phyloP scores from a whole-genome alignment of 306 rosid genomes.

The Malus orientalis region DNA sequence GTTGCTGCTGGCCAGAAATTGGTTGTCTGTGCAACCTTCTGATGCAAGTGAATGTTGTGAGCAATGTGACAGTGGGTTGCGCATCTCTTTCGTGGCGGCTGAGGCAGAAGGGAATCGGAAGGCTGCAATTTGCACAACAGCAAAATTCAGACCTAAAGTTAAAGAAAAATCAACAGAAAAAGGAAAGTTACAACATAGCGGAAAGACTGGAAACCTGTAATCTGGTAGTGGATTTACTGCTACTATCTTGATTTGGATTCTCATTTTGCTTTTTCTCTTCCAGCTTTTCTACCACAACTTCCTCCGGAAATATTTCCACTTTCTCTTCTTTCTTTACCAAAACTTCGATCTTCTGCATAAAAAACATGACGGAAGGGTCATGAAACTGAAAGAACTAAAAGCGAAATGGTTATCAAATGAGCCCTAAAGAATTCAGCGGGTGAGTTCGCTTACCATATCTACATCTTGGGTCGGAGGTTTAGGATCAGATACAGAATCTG shows the following conservation, averaged over 20 bases:
- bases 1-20: conserved; percentile 21
- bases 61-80: conserved; percentile 65
- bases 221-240: conserved; percentile 1
- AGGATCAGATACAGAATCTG: conserved; percentile 22
- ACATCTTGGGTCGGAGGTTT: conserved; percentile 14
- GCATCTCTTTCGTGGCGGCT: conserved; percentile 43
- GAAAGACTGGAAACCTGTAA: conserved; percentile 30
- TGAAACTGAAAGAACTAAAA: neutral
- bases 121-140: conserved; percentile 35
- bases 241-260: conserved; percentile 23
- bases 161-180: neutral
- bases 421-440: neutral
- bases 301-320: conserved; percentile 21
- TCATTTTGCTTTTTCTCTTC: conserved; percentile 30
- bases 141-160: neutral
- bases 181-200: neutral
- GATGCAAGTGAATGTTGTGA: conserved; percentile 50
- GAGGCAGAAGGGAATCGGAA: conserved; percentile 24
- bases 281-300: conserved; percentile 20
- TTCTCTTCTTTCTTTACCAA: conserved; percentile 33
- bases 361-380: neutral
- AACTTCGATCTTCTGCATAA: conserved; percentile 28
- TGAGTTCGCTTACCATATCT: conserved; percentile 32
- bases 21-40: conserved; percentile 33
- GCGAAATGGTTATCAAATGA: neutral